These are phyloP conservation scores for Fusarium tanahbumbuense DNA, from an alignment of 2,329 filamentous ascomycete genomes.

Conservation along the genomic window DNA sequence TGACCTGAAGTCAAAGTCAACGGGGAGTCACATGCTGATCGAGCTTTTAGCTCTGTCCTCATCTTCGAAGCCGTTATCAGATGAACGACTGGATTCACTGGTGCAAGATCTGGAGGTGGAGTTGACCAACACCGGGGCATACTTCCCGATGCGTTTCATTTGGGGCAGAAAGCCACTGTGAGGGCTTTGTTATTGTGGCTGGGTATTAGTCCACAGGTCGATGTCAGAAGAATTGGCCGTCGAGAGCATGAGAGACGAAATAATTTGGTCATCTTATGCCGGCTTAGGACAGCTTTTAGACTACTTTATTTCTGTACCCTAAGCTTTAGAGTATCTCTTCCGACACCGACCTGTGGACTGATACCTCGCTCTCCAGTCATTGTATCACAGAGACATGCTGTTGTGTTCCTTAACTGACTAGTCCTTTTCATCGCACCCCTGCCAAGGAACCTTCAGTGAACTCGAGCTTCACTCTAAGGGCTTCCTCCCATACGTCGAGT, in stretches of 20 bases:
- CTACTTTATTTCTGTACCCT: too few species aligned
- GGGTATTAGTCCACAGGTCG: too few species aligned
- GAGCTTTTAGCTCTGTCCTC: not conserved
- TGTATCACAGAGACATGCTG: not conserved
- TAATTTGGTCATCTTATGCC: too few species aligned
- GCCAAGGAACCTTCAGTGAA: not conserved
- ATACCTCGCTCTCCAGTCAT: not conserved
- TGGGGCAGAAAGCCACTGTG: constrained; percentile 9
- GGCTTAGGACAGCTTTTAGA: too few species aligned
- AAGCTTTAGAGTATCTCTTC: too few species aligned
- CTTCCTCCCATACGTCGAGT: constrained; percentile 21
- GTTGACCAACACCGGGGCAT: not conserved
- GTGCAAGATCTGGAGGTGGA: not conserved
- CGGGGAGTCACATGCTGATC: fast-evolving
- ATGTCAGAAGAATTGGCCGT: too few species aligned
- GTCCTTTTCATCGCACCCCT: not conserved
- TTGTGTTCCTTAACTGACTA: not conserved
- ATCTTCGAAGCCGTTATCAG: not conserved
- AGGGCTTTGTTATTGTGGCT: not conserved
- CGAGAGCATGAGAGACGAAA: too few species aligned
- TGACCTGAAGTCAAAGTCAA: too few species aligned
- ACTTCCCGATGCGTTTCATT: constrained; percentile 12
- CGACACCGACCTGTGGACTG: too few species aligned
- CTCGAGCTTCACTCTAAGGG: not conserved
- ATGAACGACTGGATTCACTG: not conserved